Percentiles rank a stretch among this genome's conserved stretches.
These are phyloP conservation scores for Proliferodiscus dingleyae DNA, from an alignment of 2,329 filamentous ascomycete genomes.

Conservation along the genomic window DNA sequence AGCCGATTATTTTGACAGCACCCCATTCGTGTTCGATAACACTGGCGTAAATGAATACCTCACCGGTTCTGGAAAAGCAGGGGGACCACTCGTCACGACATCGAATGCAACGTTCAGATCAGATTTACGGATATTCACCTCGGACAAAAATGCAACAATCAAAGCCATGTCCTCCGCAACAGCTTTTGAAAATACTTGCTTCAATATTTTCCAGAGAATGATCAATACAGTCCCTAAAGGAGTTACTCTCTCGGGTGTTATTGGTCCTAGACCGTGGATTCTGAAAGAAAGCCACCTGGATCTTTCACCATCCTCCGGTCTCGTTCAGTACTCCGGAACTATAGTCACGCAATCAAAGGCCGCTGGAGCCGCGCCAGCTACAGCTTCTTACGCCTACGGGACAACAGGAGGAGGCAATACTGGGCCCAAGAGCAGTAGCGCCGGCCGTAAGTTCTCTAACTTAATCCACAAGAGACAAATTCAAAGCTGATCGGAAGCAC, in stretches of 20 bases:
- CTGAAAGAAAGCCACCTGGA: slow-evolving; percentile 1
- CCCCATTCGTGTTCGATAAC: slow-evolving; percentile 47
- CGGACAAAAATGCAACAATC: slow-evolving; percentile 15
- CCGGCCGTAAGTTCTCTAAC: slow-evolving; percentile 5
- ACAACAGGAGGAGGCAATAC: slow-evolving; percentile 9
- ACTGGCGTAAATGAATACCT: slow-evolving; percentile 45
- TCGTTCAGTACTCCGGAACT: not conserved
- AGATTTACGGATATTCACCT: slow-evolving; percentile 14
- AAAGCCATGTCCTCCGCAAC: slow-evolving; percentile 2
- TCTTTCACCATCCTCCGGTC: slow-evolving; percentile 2
- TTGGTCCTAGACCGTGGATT: slow-evolving; percentile 7
- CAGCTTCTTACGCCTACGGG: slow-evolving; percentile 13
- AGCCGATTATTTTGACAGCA: slow-evolving; percentile 37
- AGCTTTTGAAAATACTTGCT: slow-evolving; percentile 11
- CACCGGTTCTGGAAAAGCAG: slow-evolving; percentile 45
- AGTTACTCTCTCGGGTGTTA: slow-evolving; percentile 4
- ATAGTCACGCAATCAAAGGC: not conserved
- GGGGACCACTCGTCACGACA: slow-evolving; percentile 36
- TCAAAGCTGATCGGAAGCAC: not conserved
- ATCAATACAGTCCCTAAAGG: slow-evolving; percentile 8
- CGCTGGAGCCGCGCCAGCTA: not conserved
- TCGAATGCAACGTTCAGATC: slow-evolving; percentile 9
- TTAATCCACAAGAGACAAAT: not conserved
- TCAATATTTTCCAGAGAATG: slow-evolving; percentile 11
- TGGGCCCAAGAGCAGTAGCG: slow-evolving; percentile 2